Evolutionary conservation across 2,329 filamentous ascomycete genomes (phyloP), one percentile per base, ranked within the genome.

Genomic region (Sclerotinia minor): DNA sequence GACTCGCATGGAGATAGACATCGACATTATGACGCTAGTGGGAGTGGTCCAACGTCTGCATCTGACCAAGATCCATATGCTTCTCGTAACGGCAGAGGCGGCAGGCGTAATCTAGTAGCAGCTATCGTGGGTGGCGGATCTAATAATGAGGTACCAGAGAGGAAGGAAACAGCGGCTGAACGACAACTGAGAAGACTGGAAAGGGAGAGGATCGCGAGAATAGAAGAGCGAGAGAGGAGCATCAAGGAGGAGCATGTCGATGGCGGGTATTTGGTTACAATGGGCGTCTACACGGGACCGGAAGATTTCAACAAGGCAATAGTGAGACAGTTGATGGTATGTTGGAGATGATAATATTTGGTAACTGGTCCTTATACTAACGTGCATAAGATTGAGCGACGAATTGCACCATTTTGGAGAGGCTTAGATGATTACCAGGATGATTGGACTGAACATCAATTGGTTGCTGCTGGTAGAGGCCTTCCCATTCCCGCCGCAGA

Each of bases 361-460:
- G 15, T 26, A 35, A 45, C 49, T n/a, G 15, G 17, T 41, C 45
- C 49, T 15, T 53, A 65, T 69, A 64, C 70, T 76, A 52, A 75
- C 65, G 63, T 24, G 67, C 73, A 69, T 55, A 71, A 98, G 94
- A 93, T 99, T 77, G 95, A 99, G 79, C 87, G 95, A 73, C 89
- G 91, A 70, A 80, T 99, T 70, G 95, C 95, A 53, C 95, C 95
- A 0, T 99, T 99, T 78, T 99, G 94, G 93, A 89, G 90, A 76
- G 95, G 95, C 6, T 82, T 99, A 5, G 90, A 97, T 71, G 94
- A 98, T 78, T 92, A 95, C 78, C 90, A 89, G 21, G 86, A 92
- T 29, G 91, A 87, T 64, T 99, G 95, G 95, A 91, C 92, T 17
- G 95, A 99, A 76, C 89, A 95, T 79, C 95, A 99, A 79, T 87